Conservation (phyloP, 1,139 yeast species). For the Geotrichum europaeum region DNA sequence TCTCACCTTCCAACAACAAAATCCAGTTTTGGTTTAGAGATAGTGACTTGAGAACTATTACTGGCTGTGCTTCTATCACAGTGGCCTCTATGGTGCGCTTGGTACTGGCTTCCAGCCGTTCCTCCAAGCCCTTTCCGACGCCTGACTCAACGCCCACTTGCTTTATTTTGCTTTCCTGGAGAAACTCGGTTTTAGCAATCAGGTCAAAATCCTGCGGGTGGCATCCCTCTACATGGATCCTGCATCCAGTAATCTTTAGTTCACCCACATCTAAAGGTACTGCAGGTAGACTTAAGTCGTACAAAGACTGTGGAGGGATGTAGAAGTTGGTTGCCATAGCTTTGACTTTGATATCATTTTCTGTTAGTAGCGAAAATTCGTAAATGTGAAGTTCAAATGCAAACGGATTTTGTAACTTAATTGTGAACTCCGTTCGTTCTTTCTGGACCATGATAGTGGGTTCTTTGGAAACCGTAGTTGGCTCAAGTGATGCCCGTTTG, state of each 20-base stretch:
- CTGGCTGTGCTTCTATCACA: constrained; percentile 65
- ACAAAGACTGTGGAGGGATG: constrained; percentile 40
- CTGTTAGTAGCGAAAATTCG: constrained; percentile 38
- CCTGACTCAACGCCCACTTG: constrained; percentile 29
- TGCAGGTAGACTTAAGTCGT: constrained; percentile 40
- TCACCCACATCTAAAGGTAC: constrained; percentile 42
- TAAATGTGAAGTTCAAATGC: constrained; percentile 63
- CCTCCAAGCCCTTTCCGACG: constrained; percentile 7
- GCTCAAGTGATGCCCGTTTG: constrained; percentile 18
- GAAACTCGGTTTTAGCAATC: constrained; percentile 25
- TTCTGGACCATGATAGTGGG: constrained; percentile 24
- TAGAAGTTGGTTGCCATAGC: constrained; percentile 27
- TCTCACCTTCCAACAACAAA: constrained; percentile 71
- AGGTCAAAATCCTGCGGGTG: constrained; percentile 35
- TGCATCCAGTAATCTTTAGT: constrained; percentile 41
- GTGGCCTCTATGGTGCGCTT: constrained; percentile 27
- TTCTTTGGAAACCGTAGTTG: constrained; percentile 1
- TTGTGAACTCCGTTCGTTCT: constrained; percentile 35
- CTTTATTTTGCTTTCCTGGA: constrained; percentile 29
- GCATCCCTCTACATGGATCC: constrained; percentile 46
- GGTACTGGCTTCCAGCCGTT: constrained; percentile 7
- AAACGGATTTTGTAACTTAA: constrained; percentile 74
- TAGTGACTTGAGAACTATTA: constrained; percentile 42
- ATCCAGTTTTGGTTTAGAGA: constrained; percentile 62
- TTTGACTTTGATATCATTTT: constrained; percentile 22